phyloP scores from a whole-genome alignment of 371 early-diverging fungal species.

The Paraphysoderma sedebokerense region DNA sequence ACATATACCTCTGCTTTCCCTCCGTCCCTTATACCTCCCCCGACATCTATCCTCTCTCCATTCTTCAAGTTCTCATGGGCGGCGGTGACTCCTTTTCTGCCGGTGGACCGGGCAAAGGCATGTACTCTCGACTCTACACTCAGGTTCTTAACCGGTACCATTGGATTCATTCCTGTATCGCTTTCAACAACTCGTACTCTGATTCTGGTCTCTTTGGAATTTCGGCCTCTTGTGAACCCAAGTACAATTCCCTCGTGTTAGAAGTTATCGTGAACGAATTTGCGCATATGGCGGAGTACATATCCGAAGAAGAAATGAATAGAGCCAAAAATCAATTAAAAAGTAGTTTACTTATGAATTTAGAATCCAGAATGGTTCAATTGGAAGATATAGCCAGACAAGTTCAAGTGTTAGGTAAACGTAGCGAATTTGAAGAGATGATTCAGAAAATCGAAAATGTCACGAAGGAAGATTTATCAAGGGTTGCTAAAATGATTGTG shows the following conservation, averaged over 20 bases:
- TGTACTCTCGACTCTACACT: slow-evolving; percentile 92
- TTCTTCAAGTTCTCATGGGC: slow-evolving; percentile 76
- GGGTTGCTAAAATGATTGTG: slow-evolving; percentile 31
- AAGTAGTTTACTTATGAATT: slow-evolving; percentile 74
- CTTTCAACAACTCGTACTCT: slow-evolving; percentile 76
- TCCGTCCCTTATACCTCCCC: slow-evolving; percentile 58
- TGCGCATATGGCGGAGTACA: slow-evolving; percentile 41
- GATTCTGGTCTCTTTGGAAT: slow-evolving; percentile 89
- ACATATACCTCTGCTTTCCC: slow-evolving; percentile 79
- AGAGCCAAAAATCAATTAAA: slow-evolving; percentile 93
- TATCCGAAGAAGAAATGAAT: slow-evolving; percentile 34
- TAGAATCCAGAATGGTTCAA: slow-evolving; percentile 80
- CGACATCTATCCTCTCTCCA: slow-evolving; percentile 81
- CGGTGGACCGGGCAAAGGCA: slow-evolving; percentile 96
- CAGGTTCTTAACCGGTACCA: slow-evolving; percentile 81
- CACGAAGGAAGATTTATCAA: slow-evolving; percentile 43
- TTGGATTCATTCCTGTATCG: slow-evolving; percentile 86
- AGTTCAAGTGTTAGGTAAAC: slow-evolving; percentile 57
- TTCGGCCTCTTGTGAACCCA: slow-evolving; percentile 60
- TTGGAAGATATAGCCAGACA: slow-evolving; percentile 90
- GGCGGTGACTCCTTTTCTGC: slow-evolving; percentile 95
- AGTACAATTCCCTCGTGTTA: slow-evolving; percentile 41
- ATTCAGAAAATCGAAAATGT: slow-evolving; percentile 51
- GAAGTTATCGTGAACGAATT: slow-evolving; percentile 73
- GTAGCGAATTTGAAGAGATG: slow-evolving; percentile 61